Evolutionary conservation across 2,329 filamentous ascomycete genomes (phyloP).

Genomic region (Trichoderma aggressivum): DNA sequence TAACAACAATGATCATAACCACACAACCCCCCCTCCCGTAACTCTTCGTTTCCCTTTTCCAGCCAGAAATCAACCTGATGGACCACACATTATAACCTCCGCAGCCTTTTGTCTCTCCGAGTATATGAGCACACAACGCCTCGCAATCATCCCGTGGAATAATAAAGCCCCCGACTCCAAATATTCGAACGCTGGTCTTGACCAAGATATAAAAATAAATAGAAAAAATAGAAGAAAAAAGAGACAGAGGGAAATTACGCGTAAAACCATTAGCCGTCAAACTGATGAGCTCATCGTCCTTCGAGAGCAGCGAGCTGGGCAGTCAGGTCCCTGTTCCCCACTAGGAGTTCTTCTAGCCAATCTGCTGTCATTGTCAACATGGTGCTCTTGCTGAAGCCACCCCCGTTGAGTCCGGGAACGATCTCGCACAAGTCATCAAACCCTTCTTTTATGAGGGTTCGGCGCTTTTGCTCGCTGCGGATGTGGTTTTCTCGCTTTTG

Average conservation of each 20-base stretch:
- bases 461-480: conserved; percentile 79
- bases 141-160: conserved; percentile 2
- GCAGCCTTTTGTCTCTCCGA: not conserved
- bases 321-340: conserved; percentile 62
- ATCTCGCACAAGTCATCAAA: conserved; percentile 77
- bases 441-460: conserved; percentile 76
- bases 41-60: not conserved
- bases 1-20: not conserved
- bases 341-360: conserved; percentile 70
- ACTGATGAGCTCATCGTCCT: conserved; percentile 20
- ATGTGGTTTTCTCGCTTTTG: conserved; percentile 87
- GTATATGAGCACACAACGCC: conserved; percentile 1
- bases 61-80: not conserved
- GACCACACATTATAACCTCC: conserved; percentile 2
- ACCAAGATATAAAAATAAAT: not conserved
- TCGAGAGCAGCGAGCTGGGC: conserved; percentile 46
- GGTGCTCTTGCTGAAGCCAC: conserved; percentile 78
- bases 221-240: not conserved
- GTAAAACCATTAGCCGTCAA: not conserved
- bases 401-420: conserved; percentile 70
- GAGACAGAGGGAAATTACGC: not conserved
- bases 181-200: not conserved
- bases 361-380: conserved; percentile 72
- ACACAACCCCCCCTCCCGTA: not conserved
- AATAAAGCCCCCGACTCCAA: not conserved